Percentiles rank a stretch among this genome's conserved stretches.
Evolutionary conservation across 345 rosid species (phyloP).

Genomic region (Geranium brycei): DNA sequence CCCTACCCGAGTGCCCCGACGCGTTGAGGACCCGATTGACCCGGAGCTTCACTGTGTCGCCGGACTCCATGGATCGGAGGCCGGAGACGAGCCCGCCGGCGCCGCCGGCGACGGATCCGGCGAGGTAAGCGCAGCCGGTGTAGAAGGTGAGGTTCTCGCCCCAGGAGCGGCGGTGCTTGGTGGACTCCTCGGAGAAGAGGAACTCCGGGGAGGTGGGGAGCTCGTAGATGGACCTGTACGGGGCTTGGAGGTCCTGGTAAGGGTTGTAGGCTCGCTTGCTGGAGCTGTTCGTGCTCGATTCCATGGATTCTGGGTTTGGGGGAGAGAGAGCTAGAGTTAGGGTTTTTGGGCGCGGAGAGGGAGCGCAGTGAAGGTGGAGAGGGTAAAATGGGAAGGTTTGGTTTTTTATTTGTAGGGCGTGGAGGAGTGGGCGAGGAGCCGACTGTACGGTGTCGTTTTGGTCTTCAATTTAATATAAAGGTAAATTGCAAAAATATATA

Average conservation of each 20-base stretch:
- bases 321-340: background rate
- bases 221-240: conserved; percentile 50
- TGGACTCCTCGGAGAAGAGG: conserved; percentile 81
- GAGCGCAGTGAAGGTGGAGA: background rate
- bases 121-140: conserved; percentile 72
- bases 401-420: too few species aligned
- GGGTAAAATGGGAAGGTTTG: too few species aligned
- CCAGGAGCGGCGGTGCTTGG: conserved; percentile 88
- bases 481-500: too few species aligned
- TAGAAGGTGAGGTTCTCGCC: conserved; percentile 93
- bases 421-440: too few species aligned
- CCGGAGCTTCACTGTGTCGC: conserved; percentile 75
- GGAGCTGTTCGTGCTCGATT: conserved; percentile 21
- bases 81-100: conserved; percentile 40
- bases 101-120: conserved; percentile 55
- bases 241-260: conserved; percentile 55
- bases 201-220: conserved; percentile 87
- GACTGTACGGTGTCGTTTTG: too few species aligned
- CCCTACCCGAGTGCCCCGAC: conserved; percentile 65
- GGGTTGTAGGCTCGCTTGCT: conserved; percentile 72
- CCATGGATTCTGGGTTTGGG: conserved; percentile 5
- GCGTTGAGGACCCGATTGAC: conserved; percentile 64
- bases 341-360: background rate
- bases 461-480: too few species aligned
- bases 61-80: conserved; percentile 49